phyloP scores from a whole-genome alignment of 1,284 basidiomycete species.

The Austroboletus olivaceoglutinosus region DNA sequence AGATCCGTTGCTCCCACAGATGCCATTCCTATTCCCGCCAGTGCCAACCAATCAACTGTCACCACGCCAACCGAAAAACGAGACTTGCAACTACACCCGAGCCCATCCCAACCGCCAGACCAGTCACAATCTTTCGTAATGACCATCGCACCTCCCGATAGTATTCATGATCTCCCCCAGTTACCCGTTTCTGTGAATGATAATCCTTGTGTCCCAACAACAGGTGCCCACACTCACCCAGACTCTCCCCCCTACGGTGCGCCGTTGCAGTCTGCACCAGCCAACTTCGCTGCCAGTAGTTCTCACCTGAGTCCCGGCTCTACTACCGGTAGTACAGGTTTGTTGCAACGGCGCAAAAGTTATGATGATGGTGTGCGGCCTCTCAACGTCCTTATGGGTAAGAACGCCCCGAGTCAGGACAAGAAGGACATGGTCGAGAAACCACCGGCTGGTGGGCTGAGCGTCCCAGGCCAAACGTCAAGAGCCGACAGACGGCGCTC shows the following conservation, averaged over 20 bases:
- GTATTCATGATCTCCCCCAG: background rate
- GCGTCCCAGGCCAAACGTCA: constrained; percentile 29
- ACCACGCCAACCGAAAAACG: constrained; percentile 13
- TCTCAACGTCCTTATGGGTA: constrained; percentile 44
- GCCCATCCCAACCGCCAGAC: constrained; percentile 13
- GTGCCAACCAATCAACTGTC: constrained; percentile 2
- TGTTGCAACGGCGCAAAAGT: constrained; percentile 49
- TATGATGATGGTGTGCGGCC: constrained; percentile 59
- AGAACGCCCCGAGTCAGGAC: constrained; percentile 14
- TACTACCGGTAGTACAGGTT: background rate
- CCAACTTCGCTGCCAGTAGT: constrained; percentile 2
- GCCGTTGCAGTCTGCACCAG: constrained; percentile 21
- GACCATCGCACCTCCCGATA: constrained; percentile 40
- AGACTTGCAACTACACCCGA: constrained; percentile 1
- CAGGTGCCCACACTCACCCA: background rate
- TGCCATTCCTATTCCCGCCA: background rate
- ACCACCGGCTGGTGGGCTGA: constrained; percentile 12
- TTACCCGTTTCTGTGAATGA: constrained; percentile 4
- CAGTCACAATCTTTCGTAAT: constrained; percentile 38
- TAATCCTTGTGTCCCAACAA: constrained; percentile 10
- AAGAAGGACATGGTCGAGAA: constrained; percentile 5
- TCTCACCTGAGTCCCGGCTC: constrained; percentile 24
- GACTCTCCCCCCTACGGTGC: constrained; percentile 1
- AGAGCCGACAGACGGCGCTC: constrained; percentile 41
- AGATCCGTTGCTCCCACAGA: constrained; percentile 17